Evolutionary conservation across 2,329 filamentous ascomycete species (phyloP).

Genomic region (Microsporum canis): DNA sequence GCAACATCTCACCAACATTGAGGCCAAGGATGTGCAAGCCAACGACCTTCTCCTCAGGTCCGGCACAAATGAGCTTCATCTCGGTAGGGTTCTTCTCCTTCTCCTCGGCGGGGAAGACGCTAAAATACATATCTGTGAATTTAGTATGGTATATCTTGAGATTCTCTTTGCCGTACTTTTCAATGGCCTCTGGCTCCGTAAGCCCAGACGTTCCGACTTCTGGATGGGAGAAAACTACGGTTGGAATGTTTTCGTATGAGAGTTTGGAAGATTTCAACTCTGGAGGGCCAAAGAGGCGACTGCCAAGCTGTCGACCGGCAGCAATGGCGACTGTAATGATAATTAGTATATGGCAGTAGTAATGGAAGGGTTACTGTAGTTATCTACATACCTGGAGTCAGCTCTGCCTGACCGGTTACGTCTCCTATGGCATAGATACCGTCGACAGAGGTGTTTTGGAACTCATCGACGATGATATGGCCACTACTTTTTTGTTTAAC

Average conservation of each 20-base stretch:
- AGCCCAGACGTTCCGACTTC: constrained; percentile 41
- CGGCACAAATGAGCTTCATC: constrained; percentile 41
- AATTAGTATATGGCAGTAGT: not conserved
- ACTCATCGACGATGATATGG: constrained; percentile 39
- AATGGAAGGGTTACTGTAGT: not conserved
- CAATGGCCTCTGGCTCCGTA: constrained; percentile 39
- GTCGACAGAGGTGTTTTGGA: constrained; percentile 38
- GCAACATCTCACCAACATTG: constrained; percentile 53
- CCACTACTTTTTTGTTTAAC: constrained; percentile 32
- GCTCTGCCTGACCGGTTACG: constrained; percentile 40
- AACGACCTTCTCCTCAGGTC: constrained; percentile 40
- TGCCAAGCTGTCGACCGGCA: constrained; percentile 40
- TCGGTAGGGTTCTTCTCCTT: constrained; percentile 40
- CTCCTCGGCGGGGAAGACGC: constrained; percentile 37
- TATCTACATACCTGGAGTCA: constrained; percentile 36
- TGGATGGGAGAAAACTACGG: constrained; percentile 43
- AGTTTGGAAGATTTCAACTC: constrained; percentile 36
- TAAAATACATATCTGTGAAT: constrained; percentile 41
- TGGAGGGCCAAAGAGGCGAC: constrained; percentile 39
- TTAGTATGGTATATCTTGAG: constrained; percentile 41
- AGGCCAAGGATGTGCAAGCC: constrained; percentile 41
- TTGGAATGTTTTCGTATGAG: constrained; percentile 41
- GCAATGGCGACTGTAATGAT: constrained; percentile 38
- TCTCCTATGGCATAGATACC: constrained; percentile 43
- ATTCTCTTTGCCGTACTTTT: constrained; percentile 39